phyloP scores from a whole-genome alignment of 2,329 filamentous ascomycete genomes.

The Pestalotiopsis sp. region DNA sequence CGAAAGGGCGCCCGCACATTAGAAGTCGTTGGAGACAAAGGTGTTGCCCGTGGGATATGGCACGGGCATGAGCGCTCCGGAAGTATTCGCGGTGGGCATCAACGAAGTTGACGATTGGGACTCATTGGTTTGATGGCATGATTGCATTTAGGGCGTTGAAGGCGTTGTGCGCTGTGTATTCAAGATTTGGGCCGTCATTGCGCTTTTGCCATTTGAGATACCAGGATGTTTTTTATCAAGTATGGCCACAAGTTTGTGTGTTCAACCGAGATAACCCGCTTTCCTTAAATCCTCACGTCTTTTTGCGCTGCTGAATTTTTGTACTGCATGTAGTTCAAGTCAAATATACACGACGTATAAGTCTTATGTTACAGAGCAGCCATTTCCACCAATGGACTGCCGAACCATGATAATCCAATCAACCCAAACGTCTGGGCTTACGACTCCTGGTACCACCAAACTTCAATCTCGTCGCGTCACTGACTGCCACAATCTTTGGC shows the following conservation, averaged over 20 bases:
- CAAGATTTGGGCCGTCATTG: background rate
- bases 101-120: background rate
- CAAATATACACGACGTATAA: constrained; percentile 18
- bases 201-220: constrained; percentile 28
- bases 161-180: constrained; percentile 20
- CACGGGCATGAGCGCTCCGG: background rate
- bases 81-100: background rate
- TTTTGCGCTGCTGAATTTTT: constrained; percentile 8
- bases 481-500: constrained; percentile 75
- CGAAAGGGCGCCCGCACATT: constrained; percentile 49
- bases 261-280: background rate
- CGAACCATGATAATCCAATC: constrained; percentile 2
- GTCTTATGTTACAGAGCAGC: constrained; percentile 27
- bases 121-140: background rate
- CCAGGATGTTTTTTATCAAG: constrained; percentile 22
- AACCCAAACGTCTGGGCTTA: constrained; percentile 75
- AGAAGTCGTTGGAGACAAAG: background rate
- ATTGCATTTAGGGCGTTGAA: constrained; percentile 10
- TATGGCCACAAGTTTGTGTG: background rate
- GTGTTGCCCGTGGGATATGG: background rate
- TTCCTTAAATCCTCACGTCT: constrained; percentile 20
- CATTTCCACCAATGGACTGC: background rate
- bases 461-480: constrained; percentile 88
- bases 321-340: constrained; percentile 21
- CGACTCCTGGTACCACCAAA: constrained; percentile 91